Percentiles rank a stretch among this genome's conserved stretches.
Evolutionary conservation across 176 grass and related monocot genomes (phyloP).

Genomic region (Avena insularis): DNA sequence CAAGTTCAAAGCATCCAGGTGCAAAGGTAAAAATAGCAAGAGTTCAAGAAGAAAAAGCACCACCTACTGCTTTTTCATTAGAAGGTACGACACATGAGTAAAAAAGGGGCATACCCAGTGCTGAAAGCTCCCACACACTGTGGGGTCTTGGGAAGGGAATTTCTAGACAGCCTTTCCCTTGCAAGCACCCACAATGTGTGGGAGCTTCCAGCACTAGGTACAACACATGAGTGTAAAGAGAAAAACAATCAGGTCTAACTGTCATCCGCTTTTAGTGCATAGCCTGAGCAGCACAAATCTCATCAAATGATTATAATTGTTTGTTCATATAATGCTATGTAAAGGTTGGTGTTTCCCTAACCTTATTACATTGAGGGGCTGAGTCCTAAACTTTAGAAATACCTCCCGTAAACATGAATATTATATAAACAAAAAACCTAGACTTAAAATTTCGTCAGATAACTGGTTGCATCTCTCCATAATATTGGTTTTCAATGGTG

Average conservation of each 20-base stretch:
- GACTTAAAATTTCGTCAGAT: not conserved
- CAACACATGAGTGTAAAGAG: not conserved
- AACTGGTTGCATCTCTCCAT: not conserved
- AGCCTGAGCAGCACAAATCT: not conserved
- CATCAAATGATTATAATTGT: not conserved
- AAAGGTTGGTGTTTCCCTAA: not conserved
- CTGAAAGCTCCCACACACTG: too few species aligned
- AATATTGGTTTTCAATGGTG: not conserved
- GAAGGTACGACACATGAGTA: not conserved
- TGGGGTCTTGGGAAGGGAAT: too few species aligned
- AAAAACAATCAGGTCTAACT: constrained; percentile 20
- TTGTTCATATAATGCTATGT: not conserved
- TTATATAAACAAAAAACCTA: not conserved
- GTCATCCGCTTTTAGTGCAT: not conserved
- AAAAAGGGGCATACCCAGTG: too few species aligned
- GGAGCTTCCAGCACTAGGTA: too few species aligned
- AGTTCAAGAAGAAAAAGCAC: too few species aligned
- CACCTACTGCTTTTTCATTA: not conserved
- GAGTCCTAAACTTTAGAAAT: not conserved
- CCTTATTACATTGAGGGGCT: not conserved
- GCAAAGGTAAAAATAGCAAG: too few species aligned
- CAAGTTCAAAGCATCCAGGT: too few species aligned
- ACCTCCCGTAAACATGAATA: not conserved
- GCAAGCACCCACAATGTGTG: too few species aligned
- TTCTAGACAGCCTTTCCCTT: too few species aligned